Conservation (phyloP, 2,329 filamentous ascomycete genomes). For the Lachnellula subtilissima region DNA sequence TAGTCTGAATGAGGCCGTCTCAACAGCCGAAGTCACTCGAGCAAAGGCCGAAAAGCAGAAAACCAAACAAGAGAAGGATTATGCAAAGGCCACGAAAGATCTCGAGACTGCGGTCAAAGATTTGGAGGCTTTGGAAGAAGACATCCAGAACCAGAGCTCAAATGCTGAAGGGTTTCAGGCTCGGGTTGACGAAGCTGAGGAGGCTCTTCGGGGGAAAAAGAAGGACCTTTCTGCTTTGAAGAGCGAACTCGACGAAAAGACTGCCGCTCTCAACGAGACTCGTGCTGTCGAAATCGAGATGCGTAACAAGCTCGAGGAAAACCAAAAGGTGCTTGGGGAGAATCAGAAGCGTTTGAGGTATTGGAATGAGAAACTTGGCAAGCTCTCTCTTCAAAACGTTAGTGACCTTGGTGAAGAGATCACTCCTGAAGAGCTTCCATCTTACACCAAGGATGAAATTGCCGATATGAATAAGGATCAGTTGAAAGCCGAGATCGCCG, state of each 20-base stretch:
- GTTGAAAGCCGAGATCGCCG: constrained; percentile 61
- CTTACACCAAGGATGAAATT: constrained; percentile 69
- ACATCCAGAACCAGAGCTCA: constrained; percentile 71
- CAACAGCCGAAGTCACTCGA: constrained; percentile 78
- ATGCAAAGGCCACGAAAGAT: constrained; percentile 74
- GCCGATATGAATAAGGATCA: constrained; percentile 61
- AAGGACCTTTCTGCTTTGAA: constrained; percentile 76
- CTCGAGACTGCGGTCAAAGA: constrained; percentile 67
- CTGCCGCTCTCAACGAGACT: constrained; percentile 79
- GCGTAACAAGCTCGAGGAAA: constrained; percentile 96
- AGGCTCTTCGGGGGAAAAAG: constrained; percentile 72
- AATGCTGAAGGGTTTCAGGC: constrained; percentile 68
- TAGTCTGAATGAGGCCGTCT: constrained; percentile 74
- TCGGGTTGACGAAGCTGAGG: constrained; percentile 77
- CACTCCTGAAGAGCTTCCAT: constrained; percentile 59
- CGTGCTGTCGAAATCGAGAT: constrained; percentile 93
- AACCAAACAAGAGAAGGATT: constrained; percentile 78
- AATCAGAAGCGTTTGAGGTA: constrained; percentile 80
- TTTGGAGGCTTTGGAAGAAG: constrained; percentile 70
- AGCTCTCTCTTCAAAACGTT: constrained; percentile 77
- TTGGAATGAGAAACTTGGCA: constrained; percentile 86
- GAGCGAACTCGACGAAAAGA: constrained; percentile 80
- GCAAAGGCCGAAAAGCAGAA: constrained; percentile 93
- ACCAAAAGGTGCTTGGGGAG: constrained; percentile 80
- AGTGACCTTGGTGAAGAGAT: constrained; percentile 60